These are phyloP conservation scores for Lodderomyces margitis DNA, from an alignment of 1,139 yeast species.

Conservation along the genomic window DNA sequence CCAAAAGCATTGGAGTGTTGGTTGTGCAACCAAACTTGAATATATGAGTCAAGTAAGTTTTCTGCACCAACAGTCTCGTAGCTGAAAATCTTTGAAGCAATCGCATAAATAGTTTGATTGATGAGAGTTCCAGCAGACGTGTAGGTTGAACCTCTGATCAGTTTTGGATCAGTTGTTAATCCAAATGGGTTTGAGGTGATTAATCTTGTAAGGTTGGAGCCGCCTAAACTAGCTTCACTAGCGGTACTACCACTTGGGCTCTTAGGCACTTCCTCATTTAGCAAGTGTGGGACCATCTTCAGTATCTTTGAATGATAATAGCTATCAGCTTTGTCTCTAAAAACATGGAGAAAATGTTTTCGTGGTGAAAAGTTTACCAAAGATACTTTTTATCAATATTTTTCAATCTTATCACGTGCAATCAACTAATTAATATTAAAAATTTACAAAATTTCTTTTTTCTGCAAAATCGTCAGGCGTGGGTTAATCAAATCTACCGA, in stretches of 20 bases:
- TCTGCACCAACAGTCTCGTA: slow-evolving; percentile 65
- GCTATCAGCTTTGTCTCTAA: too few species aligned
- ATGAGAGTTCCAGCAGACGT: slow-evolving; percentile 65
- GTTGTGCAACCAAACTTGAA: slow-evolving; percentile 60
- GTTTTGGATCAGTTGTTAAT: slow-evolving; percentile 53
- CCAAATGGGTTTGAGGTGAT: slow-evolving; percentile 52
- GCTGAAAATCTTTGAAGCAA: slow-evolving; percentile 65
- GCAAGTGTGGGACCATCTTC: slow-evolving; percentile 7
- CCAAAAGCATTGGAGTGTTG: slow-evolving; percentile 54
- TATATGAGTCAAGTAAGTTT: slow-evolving; percentile 57
- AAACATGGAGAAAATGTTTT: too few species aligned
- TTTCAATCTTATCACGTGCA: slow-evolving; percentile 1
- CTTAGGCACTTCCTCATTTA: slow-evolving; percentile 3
- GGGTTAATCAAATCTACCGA: too few species aligned
- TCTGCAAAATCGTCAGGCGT: too few species aligned
- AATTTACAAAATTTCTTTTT: not conserved
- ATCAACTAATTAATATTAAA: not conserved
- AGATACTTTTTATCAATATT: not conserved
- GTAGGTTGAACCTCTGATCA: slow-evolving; percentile 49
- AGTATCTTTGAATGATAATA: not conserved
- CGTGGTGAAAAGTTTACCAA: not conserved
- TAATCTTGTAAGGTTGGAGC: slow-evolving; percentile 5
- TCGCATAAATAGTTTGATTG: slow-evolving; percentile 63
- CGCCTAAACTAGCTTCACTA: slow-evolving; percentile 1
- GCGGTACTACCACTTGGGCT: not conserved